Conservation (phyloP, 305 asterid genomes). For the Ilex paraguariensis region DNA sequence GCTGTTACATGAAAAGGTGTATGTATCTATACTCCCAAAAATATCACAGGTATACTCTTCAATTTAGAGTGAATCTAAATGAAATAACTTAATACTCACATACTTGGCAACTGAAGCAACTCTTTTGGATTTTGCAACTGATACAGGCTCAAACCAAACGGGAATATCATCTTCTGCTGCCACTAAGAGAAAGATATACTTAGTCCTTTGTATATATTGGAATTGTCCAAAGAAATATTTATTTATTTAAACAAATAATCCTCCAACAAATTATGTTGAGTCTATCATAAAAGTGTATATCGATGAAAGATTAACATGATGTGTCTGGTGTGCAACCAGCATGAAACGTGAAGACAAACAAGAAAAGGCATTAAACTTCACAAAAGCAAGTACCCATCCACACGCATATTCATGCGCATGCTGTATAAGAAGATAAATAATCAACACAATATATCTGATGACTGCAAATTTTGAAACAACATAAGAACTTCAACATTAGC, state of each 20-base stretch:
- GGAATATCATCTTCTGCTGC: constrained; percentile 66
- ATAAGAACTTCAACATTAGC: no score
- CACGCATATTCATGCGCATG: neutral
- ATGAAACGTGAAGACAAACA: neutral
- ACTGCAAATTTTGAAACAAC: no score
- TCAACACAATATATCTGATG: no score
- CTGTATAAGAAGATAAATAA: neutral
- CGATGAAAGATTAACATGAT: neutral
- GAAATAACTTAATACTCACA: constrained; percentile 41
- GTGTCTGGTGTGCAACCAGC: neutral
- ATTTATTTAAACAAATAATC: neutral
- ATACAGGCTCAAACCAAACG: constrained; percentile 95
- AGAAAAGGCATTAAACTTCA: constrained; percentile 1
- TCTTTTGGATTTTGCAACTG: constrained; percentile 77
- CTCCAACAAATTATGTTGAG: neutral
- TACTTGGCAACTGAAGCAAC: constrained; percentile 65
- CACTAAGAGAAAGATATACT: constrained; percentile 35
- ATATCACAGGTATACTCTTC: neutral
- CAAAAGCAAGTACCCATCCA: neutral
- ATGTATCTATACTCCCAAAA: no score
- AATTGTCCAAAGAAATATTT: neutral
- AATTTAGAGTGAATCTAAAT: neutral
- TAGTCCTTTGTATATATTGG: neutral
- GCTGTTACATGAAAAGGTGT: no score
- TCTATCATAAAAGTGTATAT: neutral